phyloP scores from a whole-genome alignment of 129 eudicot species.

The Saussurea involucrata region DNA sequence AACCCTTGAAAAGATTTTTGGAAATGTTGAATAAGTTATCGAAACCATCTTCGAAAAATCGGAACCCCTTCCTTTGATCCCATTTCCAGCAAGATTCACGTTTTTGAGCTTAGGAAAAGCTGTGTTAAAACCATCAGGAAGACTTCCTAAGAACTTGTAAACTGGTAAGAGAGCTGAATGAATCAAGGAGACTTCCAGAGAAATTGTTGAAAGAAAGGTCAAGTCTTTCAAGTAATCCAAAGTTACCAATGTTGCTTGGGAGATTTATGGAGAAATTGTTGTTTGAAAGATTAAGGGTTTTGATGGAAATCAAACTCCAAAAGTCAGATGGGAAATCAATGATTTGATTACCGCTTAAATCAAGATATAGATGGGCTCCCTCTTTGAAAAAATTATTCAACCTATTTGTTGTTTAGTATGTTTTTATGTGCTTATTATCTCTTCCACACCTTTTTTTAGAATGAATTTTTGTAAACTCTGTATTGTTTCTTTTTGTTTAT shows the following conservation, averaged over 20 bases:
- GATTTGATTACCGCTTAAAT: slow-evolving; percentile 65
- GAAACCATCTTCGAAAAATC: slow-evolving; percentile 61
- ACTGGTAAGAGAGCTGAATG: slow-evolving; percentile 50
- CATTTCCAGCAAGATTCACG: slow-evolving; percentile 65
- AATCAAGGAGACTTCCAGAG: slow-evolving; percentile 61
- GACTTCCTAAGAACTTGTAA: slow-evolving; percentile 62
- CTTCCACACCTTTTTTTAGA: no score
- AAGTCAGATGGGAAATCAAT: slow-evolving; percentile 73
- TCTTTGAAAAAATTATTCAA: no score
- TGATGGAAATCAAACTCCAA: slow-evolving; percentile 74
- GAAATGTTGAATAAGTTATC: slow-evolving; percentile 57
- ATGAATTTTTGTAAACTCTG: no score
- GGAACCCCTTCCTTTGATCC: slow-evolving; percentile 54
- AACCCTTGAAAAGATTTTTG: slow-evolving; percentile 64
- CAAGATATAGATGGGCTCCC: slow-evolving; percentile 65
- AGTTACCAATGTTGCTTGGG: slow-evolving; percentile 72
- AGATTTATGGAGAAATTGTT: slow-evolving; percentile 52
- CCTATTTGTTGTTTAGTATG: no score
- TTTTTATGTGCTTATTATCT: no score
- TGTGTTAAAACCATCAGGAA: slow-evolving; percentile 59
- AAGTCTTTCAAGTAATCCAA: slow-evolving; percentile 58
- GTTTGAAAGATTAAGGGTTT: slow-evolving; percentile 55
- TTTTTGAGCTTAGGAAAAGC: slow-evolving; percentile 60
- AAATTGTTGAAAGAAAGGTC: slow-evolving; percentile 72
- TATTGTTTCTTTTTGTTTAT: no score